A percentile compares a stretch with the other conserved stretches of the same genome.
These are phyloP conservation scores for Boletales sp. DNA, from an alignment of 768 basidiomycete genomes.

Conservation along the genomic window DNA sequence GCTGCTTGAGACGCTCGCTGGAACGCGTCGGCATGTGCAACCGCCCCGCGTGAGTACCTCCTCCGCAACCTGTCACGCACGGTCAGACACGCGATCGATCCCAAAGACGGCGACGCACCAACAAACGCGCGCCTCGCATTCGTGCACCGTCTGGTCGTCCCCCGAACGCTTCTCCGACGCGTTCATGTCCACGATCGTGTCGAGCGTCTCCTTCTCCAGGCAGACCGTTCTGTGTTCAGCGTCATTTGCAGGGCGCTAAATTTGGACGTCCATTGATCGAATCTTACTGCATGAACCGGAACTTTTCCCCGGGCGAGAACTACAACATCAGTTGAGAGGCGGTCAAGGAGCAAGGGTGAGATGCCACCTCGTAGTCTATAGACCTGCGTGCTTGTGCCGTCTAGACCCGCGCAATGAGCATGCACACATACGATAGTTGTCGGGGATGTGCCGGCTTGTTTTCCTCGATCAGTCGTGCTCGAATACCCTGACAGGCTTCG, in stretches of 20 bases:
- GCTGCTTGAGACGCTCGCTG: constrained; percentile 58
- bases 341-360: no score
- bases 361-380: no score
- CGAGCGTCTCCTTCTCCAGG: constrained; percentile 92
- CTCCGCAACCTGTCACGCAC: constrained; percentile 52
- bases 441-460: no score
- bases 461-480: no score
- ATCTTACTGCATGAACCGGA: constrained; percentile 50
- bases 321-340: constrained; percentile 24
- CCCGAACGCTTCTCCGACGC: constrained; percentile 68
- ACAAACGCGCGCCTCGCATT: constrained; percentile 60
- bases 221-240: constrained; percentile 63
- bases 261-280: constrained; percentile 43
- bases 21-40: constrained; percentile 83
- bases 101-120: constrained; percentile 38
- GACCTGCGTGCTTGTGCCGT: no score
- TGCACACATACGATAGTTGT: no score
- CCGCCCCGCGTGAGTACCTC: constrained; percentile 75
- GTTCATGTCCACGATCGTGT: constrained; percentile 76
- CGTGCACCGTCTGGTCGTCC: constrained; percentile 58
- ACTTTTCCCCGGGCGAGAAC: constrained; percentile 64
- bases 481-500: no score
- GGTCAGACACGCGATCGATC: background rate
- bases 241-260: constrained; percentile 58
- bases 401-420: no score